Evolutionary conservation across 2,329 filamentous ascomycete genomes (phyloP).

Genomic region (Fusarium sp.): DNA sequence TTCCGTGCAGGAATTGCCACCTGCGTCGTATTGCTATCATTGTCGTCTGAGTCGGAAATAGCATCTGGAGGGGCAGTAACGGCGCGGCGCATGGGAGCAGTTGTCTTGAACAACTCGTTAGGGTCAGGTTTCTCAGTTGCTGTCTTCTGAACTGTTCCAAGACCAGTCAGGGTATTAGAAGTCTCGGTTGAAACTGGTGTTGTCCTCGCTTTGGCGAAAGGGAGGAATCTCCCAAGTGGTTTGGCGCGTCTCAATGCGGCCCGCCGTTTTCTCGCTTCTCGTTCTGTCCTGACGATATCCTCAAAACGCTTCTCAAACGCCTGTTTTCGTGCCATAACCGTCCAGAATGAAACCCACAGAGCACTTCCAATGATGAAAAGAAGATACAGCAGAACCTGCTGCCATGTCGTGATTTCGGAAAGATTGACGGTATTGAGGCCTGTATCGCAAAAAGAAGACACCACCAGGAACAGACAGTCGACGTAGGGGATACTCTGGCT

Average conservation of each 20-base stretch:
- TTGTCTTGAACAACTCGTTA: slow-evolving; percentile 7
- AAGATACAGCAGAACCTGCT: slow-evolving; percentile 72
- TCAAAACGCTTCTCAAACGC: slow-evolving; percentile 71
- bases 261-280: slow-evolving; percentile 42
- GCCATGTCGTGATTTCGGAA: slow-evolving; percentile 70
- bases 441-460: slow-evolving; percentile 73
- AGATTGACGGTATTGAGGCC: slow-evolving; percentile 75
- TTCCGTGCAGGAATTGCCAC: slow-evolving; percentile 25
- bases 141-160: slow-evolving; percentile 32
- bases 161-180: slow-evolving; percentile 12
- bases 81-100: slow-evolving; percentile 24
- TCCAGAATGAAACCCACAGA: slow-evolving; percentile 73
- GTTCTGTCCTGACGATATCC: slow-evolving; percentile 57
- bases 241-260: slow-evolving; percentile 26
- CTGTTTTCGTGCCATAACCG: slow-evolving; percentile 66
- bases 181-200: slow-evolving; percentile 11
- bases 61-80: slow-evolving; percentile 29
- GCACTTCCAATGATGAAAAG: slow-evolving; percentile 73
- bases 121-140: slow-evolving; percentile 17
- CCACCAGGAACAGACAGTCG: slow-evolving; percentile 72
- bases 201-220: slow-evolving; percentile 34
- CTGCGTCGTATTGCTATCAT: slow-evolving; percentile 35
- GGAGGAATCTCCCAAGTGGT: slow-evolving; percentile 28
- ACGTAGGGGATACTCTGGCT: slow-evolving; percentile 63
- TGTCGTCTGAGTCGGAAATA: slow-evolving; percentile 29